Evolutionary conservation across 192 early-diverging fungal species (phyloP).

Genomic region (Coemansia sp.): DNA sequence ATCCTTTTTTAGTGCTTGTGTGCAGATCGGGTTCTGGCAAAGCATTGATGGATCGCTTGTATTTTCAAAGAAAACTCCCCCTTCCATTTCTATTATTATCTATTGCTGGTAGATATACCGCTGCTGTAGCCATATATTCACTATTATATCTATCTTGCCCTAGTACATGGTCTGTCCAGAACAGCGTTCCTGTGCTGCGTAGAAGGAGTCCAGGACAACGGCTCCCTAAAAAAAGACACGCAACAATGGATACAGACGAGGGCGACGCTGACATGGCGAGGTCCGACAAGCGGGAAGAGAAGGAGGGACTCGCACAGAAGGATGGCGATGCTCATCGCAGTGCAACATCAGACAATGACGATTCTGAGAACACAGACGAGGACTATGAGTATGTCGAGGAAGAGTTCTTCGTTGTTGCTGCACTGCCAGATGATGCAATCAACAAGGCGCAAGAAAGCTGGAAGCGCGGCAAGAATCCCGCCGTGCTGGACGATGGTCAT

Average conservation of each 20-base stretch:
- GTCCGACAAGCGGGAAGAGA: conserved; percentile 3
- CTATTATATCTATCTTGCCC: no score
- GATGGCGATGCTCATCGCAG: background rate
- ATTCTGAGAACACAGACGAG: background rate
- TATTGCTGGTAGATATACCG: background rate
- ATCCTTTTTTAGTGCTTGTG: background rate
- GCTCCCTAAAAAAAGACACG: background rate
- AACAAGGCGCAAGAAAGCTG: background rate
- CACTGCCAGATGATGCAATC: conserved; percentile 19
- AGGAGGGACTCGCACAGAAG: background rate
- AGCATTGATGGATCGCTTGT: no score
- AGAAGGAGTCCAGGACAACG: background rate
- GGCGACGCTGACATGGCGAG: background rate
- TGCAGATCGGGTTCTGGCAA: background rate
- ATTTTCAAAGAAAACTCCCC: background rate
- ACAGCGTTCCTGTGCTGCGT: no score
- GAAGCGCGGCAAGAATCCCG: background rate
- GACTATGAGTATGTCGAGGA: conserved; percentile 39
- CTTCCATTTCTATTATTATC: background rate
- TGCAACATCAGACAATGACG: background rate
- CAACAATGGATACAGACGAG: background rate
- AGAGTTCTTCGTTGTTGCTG: conserved; percentile 37
- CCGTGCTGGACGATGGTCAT: no score
- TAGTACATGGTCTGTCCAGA: no score
- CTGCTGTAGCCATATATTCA: no score